Conservation (phyloP, 2,329 filamentous ascomycete genomes). For the Plectosphaerella sp. region DNA sequence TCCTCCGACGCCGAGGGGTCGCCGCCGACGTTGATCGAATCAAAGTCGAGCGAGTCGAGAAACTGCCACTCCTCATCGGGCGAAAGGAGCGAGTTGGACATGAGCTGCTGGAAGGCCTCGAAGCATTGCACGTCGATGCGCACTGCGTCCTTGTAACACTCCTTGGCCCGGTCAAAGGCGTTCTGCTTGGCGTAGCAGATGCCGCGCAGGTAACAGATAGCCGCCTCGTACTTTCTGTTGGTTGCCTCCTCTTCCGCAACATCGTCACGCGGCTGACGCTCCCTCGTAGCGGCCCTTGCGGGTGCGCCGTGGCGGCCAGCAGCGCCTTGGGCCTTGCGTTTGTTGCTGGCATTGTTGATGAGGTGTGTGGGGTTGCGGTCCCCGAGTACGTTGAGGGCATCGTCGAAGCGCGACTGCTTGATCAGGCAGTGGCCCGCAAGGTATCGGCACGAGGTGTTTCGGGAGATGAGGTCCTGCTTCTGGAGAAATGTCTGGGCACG, state of each 20-base stretch:
- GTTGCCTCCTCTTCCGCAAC: constrained; percentile 61
- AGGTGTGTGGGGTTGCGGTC: constrained; percentile 93
- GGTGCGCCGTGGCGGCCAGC: constrained; percentile 40
- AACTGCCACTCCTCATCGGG: constrained; percentile 89
- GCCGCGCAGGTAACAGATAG: constrained; percentile 93
- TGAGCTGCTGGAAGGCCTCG: constrained; percentile 95
- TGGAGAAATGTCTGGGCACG: constrained; percentile 83
- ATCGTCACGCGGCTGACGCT: constrained; percentile 29
- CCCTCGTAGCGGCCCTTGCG: constrained; percentile 16
- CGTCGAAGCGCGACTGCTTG: constrained; percentile 85
- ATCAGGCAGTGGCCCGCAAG: constrained; percentile 91
- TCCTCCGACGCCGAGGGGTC: constrained; percentile 71
- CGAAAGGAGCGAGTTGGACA: constrained; percentile 90
- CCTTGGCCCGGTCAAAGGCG: constrained; percentile 92
- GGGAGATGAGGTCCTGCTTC: constrained; percentile 74
- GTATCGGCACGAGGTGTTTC: constrained; percentile 85
- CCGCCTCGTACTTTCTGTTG: constrained; percentile 84
- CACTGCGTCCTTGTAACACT: constrained; percentile 97
- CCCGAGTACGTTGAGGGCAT: constrained; percentile 80
- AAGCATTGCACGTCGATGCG: constrained; percentile 97
- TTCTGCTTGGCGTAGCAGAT: constrained; percentile 97
- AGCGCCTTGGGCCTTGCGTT: constrained; percentile 66
- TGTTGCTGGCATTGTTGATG: constrained; percentile 59
- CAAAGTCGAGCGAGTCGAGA: constrained; percentile 84
- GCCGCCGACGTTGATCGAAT: constrained; percentile 64